Conservation (phyloP, 345 rosid species). For the Eucalyptus tenuipes region DNA sequence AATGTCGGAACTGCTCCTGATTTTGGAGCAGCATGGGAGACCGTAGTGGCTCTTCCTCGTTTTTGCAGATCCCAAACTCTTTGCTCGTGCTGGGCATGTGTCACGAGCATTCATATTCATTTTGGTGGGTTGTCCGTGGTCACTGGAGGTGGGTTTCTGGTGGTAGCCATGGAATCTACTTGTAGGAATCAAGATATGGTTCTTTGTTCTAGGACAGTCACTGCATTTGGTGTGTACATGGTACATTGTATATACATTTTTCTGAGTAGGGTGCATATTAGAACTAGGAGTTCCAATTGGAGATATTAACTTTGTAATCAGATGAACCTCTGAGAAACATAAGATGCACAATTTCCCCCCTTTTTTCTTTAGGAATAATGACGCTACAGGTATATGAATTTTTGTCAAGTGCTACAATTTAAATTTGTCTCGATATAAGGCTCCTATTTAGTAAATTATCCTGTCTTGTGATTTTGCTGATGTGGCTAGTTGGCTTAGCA, state of each 20-base stretch:
- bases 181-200: conserved; percentile 73
- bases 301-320: not conserved
- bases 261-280: not conserved
- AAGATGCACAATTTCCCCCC: not conserved
- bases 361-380: not conserved
- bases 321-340: not conserved
- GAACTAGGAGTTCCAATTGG: not conserved
- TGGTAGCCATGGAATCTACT: not conserved
- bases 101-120: conserved; percentile 19
- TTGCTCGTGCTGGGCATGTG: conserved; percentile 27
- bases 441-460: not conserved
- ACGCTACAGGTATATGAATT: not conserved
- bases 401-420: not conserved
- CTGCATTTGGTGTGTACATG: conserved; percentile 45
- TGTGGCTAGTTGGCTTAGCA: not conserved
- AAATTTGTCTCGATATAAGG: not conserved
- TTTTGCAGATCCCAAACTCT: conserved; percentile 2
- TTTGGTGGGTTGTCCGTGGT: conserved; percentile 33
- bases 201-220: conserved; percentile 34
- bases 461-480: not conserved
- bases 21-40: conserved; percentile 38
- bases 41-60: conserved; percentile 24
- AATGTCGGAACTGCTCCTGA: conserved; percentile 11
- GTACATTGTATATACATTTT: not conserved
- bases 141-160: conserved; percentile 16